Conservation (phyloP, 305 asterid genomes). For the Stenogyne calaminthoides region DNA sequence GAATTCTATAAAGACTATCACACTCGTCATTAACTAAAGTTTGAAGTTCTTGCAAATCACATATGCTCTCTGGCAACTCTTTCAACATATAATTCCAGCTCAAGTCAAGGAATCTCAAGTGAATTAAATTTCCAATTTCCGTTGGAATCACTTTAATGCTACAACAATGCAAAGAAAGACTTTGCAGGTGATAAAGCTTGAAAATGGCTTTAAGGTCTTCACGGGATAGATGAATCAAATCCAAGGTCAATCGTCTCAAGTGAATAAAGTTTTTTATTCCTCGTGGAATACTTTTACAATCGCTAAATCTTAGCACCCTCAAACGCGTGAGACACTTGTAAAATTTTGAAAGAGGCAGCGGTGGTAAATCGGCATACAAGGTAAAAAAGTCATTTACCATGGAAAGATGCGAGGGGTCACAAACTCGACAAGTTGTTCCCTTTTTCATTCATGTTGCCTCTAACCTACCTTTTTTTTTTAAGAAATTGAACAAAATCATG, state of each 20-base stretch:
- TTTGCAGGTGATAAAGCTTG: too few species aligned
- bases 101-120: not conserved
- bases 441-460: not conserved
- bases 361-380: not conserved
- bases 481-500: too few species aligned
- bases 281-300: not conserved
- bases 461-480: not conserved
- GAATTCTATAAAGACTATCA: too few species aligned
- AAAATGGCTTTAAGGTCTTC: too few species aligned
- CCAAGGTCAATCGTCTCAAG: not conserved
- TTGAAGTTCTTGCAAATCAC: not conserved
- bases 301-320: too few species aligned
- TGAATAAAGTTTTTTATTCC: not conserved
- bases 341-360: not conserved
- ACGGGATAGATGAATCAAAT: too few species aligned
- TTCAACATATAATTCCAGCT: not conserved
- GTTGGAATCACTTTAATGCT: not conserved
- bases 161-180: too few species aligned
- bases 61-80: not conserved
- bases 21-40: too few species aligned
- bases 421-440: too few species aligned
- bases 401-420: not conserved
- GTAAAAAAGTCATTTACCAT: not conserved
- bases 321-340: not conserved
- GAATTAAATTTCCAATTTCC: constrained; percentile 12